Conservation (phyloP, 2,329 filamentous ascomycete genomes). For the Fusarium avenaceum region DNA sequence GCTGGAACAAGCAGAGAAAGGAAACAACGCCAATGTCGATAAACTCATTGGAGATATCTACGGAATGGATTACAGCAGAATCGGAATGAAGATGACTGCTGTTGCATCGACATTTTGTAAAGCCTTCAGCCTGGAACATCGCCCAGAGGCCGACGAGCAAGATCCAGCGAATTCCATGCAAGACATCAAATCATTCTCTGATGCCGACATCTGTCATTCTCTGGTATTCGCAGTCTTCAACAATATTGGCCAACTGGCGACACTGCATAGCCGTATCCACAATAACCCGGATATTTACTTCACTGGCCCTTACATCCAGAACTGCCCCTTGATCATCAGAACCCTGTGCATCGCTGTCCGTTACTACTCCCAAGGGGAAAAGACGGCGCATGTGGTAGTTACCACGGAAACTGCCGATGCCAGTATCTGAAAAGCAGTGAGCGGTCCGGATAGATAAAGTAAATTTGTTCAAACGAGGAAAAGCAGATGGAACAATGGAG, state of each 20-base stretch:
- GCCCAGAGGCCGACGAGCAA: conserved; percentile 81
- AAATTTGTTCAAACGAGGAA: no score
- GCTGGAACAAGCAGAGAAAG: conserved; percentile 88
- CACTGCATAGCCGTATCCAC: conserved; percentile 94
- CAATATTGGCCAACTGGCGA: conserved; percentile 98
- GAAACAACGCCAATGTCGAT: conserved; percentile 93
- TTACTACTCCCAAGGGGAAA: conserved; percentile 33
- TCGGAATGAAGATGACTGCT: conserved; percentile 93
- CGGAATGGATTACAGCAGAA: conserved; percentile 94
- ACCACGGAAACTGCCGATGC: background rate
- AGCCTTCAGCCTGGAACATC: conserved; percentile 90
- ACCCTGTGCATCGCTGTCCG: conserved; percentile 67
- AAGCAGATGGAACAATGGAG: no score
- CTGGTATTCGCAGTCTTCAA: conserved; percentile 96
- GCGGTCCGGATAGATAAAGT: no score
- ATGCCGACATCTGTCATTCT: conserved; percentile 89
- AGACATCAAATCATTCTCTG: conserved; percentile 69
- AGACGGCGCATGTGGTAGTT: conserved; percentile 23
- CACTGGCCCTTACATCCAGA: conserved; percentile 94
- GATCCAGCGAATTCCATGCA: conserved; percentile 70
- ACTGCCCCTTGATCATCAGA: conserved; percentile 96
- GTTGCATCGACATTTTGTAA: conserved; percentile 98
- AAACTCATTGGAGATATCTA: conserved; percentile 99
- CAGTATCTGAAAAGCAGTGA: background rate
- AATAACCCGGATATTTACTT: conserved; percentile 96